Percentiles rank a stretch among this genome's conserved stretches.
Conservation (phyloP, 1,139 yeast species). For the Scheffersomyces cryptocercus region DNA sequence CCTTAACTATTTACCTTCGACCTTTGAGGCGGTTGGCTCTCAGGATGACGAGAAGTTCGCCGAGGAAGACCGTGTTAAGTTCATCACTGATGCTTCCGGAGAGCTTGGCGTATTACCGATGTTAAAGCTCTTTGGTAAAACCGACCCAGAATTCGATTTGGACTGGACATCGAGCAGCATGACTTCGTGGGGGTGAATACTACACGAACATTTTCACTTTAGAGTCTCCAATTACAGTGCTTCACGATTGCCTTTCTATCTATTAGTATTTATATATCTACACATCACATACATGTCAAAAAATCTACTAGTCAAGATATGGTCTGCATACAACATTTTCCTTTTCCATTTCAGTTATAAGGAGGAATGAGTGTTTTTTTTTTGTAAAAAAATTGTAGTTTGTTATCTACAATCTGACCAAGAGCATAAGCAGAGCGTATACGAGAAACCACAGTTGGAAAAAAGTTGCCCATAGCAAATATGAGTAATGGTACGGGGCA, state of each 20-base stretch:
- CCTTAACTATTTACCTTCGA: slow-evolving; percentile 32
- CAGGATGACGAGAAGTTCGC: slow-evolving; percentile 8
- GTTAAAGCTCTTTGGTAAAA: slow-evolving; percentile 34
- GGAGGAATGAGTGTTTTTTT: too few relatives aligned
- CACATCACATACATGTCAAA: too few relatives aligned
- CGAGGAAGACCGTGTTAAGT: slow-evolving; percentile 20
- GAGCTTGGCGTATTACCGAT: slow-evolving; percentile 31
- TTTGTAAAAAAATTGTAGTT: too few relatives aligned
- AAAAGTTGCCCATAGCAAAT: background rate
- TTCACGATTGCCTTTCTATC: too few relatives aligned
- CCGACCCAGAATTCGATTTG: slow-evolving; percentile 29
- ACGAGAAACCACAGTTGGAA: background rate
- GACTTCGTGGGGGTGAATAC: slow-evolving; percentile 28
- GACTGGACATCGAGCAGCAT: slow-evolving; percentile 41
- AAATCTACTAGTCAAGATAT: too few relatives aligned
- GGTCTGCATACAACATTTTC: too few relatives aligned
- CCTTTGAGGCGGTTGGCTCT: slow-evolving; percentile 14
- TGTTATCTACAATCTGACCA: too few relatives aligned
- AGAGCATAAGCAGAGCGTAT: background rate
- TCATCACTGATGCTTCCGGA: slow-evolving; percentile 23
- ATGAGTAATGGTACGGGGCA: slow-evolving; percentile 13
- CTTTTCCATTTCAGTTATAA: too few relatives aligned
- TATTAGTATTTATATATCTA: too few relatives aligned
- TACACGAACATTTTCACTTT: background rate
- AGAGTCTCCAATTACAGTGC: too few relatives aligned